Evolutionary conservation across 345 rosid species (phyloP).

Genomic region (Gossypium ekmanianum): DNA sequence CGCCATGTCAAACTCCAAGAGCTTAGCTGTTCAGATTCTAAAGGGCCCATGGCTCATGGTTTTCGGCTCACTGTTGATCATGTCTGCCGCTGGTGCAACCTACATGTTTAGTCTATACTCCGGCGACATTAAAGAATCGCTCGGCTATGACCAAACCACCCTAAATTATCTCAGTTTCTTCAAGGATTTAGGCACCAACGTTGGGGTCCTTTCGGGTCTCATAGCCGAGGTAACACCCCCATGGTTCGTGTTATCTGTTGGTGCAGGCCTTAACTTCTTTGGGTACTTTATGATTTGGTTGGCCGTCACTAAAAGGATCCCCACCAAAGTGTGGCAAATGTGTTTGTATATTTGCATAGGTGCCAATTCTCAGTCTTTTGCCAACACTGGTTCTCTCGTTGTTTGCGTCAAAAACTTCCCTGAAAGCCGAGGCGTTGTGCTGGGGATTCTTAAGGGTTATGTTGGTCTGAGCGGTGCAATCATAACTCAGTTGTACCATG

Average conservation of each 20-base stretch:
- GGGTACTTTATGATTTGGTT: constrained; percentile 80
- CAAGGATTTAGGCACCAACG: constrained; percentile 58
- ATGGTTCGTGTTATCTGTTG: constrained; percentile 52
- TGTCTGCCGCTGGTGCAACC: constrained; percentile 57
- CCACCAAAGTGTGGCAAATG: constrained; percentile 52
- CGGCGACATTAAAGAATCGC: constrained; percentile 25
- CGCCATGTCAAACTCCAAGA: not conserved
- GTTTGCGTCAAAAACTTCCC: constrained; percentile 68
- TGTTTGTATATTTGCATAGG: constrained; percentile 61
- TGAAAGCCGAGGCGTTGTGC: constrained; percentile 49
- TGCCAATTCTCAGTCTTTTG: constrained; percentile 58
- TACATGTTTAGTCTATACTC: constrained; percentile 62
- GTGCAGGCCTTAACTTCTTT: constrained; percentile 48
- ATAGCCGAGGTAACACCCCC: constrained; percentile 66
- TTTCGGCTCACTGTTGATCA: constrained; percentile 53
- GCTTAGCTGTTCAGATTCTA: constrained; percentile 9
- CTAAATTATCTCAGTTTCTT: constrained; percentile 56
- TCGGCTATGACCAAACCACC: constrained; percentile 61
- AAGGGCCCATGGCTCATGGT: constrained; percentile 57
- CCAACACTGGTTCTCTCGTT: constrained; percentile 55
- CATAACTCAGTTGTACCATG: constrained; percentile 47
- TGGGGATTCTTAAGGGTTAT: constrained; percentile 55
- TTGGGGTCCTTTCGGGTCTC: constrained; percentile 54
- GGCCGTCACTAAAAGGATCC: constrained; percentile 39
- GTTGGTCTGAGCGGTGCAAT: constrained; percentile 59